Base-by-base conservation (phyloP, 768 basidiomycete species). In the Amanita pseudoporphyria region DNA sequence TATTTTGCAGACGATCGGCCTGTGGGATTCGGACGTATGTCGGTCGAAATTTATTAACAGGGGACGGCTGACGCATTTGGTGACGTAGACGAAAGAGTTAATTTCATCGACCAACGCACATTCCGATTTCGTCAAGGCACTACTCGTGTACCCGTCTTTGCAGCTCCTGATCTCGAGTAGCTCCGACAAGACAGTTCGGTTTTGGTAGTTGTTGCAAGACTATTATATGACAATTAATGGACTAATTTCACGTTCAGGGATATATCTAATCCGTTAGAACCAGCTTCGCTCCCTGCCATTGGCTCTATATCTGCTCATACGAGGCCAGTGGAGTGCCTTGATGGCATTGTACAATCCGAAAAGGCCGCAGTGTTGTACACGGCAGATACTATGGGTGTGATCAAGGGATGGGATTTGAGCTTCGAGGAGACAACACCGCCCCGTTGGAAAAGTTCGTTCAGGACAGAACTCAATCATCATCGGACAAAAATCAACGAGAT, bases 311-410 rank as follows among this genome's bases (percentile, higher is more conserved):
- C 88, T 3, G 77, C 81, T 0, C 95, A 99, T 64, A 87, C 81
- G 7, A 79, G 95, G 12, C 95, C 95, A 3, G 81, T 98, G 6
- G 89, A 91, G 62, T 80, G 79, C 52, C 63, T 96, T 10, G 74
- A 78, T 33, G 84, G 76, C n/a, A 68, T 71, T 51, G 56, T 65
- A 12, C 55, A 67, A 33, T 76, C 79, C 3, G 70, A 68, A n/a
- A 61, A 60, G 9, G 66, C 69, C 16, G 76, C 68, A 0, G 67
- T 74, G 22, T 65, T 98, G 4, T 88, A 84, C 62, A 90, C 91
- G 0, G 90, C 79, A 6, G 95, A 98, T 64, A 94, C 89, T 3
- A 87, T 98, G 83, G 96, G 95, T 2, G 62, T 86, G 7, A 81
- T 97, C 61, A 87, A 84, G 52, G 65, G 81, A 24, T 99, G 94